Percentiles rank a stretch among this genome's conserved stretches.
phyloP scores from a whole-genome alignment of 805 yeast species.

The Saturnispora gosingensis region DNA sequence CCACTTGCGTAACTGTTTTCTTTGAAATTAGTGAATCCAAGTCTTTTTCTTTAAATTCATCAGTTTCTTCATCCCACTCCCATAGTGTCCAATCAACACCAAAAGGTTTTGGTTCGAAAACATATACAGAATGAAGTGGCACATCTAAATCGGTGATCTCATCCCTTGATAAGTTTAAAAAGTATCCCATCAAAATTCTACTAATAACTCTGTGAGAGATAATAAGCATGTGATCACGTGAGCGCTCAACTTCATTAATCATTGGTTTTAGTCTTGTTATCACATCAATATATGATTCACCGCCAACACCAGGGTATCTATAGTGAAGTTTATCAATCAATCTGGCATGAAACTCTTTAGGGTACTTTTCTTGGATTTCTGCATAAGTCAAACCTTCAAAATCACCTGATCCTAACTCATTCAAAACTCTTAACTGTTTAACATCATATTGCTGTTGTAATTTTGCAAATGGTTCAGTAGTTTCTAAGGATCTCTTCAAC shows the following conservation, averaged over 20 bases:
- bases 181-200: slow-evolving; percentile 79
- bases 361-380: slow-evolving; percentile 64
- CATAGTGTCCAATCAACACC: slow-evolving; percentile 91
- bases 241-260: slow-evolving; percentile 86
- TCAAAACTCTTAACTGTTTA: slow-evolving; percentile 86
- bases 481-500: slow-evolving; percentile 69
- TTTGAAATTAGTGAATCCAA: slow-evolving; percentile 28
- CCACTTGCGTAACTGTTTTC: slow-evolving; percentile 59
- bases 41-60: slow-evolving; percentile 67
- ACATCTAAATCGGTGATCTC: slow-evolving; percentile 85
- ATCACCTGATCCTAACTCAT: slow-evolving; percentile 88
- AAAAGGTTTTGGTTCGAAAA: slow-evolving; percentile 87
- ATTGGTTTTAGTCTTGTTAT: slow-evolving; percentile 82
- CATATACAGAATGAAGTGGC: slow-evolving; percentile 84
- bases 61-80: slow-evolving; percentile 70
- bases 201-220: slow-evolving; percentile 89
- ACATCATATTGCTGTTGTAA: slow-evolving; percentile 47
- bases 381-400: slow-evolving; percentile 90
- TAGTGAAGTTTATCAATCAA: slow-evolving; percentile 70
- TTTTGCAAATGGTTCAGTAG: slow-evolving; percentile 70
- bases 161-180: slow-evolving; percentile 70
- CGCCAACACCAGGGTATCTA: slow-evolving; percentile 95
- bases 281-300: slow-evolving; percentile 91
- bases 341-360: slow-evolving; percentile 73
- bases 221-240: slow-evolving; percentile 75